These are phyloP conservation scores for Gillenia trifoliata DNA, from an alignment of 306 rosid species.

Conservation along the genomic window DNA sequence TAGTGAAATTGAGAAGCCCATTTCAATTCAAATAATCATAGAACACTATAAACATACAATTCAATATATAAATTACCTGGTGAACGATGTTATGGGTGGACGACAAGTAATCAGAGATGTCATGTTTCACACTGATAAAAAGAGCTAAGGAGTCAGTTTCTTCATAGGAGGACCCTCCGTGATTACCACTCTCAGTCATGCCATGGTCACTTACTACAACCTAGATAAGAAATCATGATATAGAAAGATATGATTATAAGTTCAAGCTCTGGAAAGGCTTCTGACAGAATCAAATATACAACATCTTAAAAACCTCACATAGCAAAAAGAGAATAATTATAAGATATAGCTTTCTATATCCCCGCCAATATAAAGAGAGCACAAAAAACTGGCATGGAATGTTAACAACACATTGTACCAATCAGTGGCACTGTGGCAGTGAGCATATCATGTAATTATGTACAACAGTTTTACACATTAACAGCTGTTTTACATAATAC, in stretches of 20 bases:
- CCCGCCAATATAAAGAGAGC: background rate
- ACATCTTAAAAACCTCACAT: background rate
- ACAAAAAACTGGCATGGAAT: background rate
- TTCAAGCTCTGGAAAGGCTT: background rate
- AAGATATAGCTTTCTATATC: background rate
- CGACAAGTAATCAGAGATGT: slow-evolving; percentile 28
- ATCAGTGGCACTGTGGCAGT: background rate
- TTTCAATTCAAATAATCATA: background rate
- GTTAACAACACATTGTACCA: background rate
- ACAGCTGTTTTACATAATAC: background rate
- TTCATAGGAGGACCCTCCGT: slow-evolving; percentile 88
- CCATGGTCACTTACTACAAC: slow-evolving; percentile 94
- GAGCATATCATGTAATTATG: background rate
- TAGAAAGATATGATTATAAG: slow-evolving; percentile 2
- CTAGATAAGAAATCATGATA: slow-evolving; percentile 31
- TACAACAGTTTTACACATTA: background rate
- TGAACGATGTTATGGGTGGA: slow-evolving; percentile 38
- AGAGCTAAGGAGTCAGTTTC: slow-evolving; percentile 83
- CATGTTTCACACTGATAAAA: slow-evolving; percentile 54
- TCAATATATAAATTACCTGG: slow-evolving; percentile 53
- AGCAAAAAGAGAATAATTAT: background rate
- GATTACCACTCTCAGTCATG: slow-evolving; percentile 91
- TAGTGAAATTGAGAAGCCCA: background rate
- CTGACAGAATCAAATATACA: slow-evolving; percentile 4
- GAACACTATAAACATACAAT: background rate